A percentile compares a stretch with the other conserved stretches of the same genome.
These are phyloP conservation scores for Tubosaeta sp. DNA, from an alignment of 768 basidiomycete species.

Conservation along the genomic window DNA sequence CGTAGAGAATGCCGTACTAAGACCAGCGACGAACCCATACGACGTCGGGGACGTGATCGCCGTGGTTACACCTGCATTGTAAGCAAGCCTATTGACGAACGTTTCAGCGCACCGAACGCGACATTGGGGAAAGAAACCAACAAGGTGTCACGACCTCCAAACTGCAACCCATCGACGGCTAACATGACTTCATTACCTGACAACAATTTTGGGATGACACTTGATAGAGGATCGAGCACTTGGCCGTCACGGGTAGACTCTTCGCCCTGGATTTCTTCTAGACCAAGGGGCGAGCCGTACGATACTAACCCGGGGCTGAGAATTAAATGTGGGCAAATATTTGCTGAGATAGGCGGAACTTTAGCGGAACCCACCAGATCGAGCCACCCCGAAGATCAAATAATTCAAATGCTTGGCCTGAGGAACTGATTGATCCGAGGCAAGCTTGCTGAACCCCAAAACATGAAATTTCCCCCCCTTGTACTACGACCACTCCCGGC, in stretches of 20 bases:
- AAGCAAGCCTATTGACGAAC: slow-evolving; percentile 51
- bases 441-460: slow-evolving; percentile 34
- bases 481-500: slow-evolving; percentile 46
- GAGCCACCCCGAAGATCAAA: slow-evolving; percentile 67
- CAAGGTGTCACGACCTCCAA: slow-evolving; percentile 56
- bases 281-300: slow-evolving; percentile 43
- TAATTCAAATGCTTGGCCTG: slow-evolving; percentile 28
- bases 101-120: slow-evolving; percentile 1
- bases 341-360: slow-evolving; percentile 3
- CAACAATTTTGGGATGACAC: slow-evolving; percentile 32
- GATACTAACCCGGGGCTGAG: slow-evolving; percentile 43
- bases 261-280: slow-evolving; percentile 55
- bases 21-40: slow-evolving; percentile 48
- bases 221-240: slow-evolving; percentile 41
- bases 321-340: neutral
- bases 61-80: slow-evolving; percentile 58
- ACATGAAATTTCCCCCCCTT: slow-evolving; percentile 53
- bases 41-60: slow-evolving; percentile 56
- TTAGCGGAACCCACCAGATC: slow-evolving; percentile 37
- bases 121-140: slow-evolving; percentile 26
- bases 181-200: slow-evolving; percentile 40
- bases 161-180: slow-evolving; percentile 73
- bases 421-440: slow-evolving; percentile 9
- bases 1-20: slow-evolving; percentile 56
- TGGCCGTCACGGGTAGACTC: slow-evolving; percentile 53